Conservation (phyloP, 371 early-diverging fungal genomes). For the Gilbertella persicaria region DNA sequence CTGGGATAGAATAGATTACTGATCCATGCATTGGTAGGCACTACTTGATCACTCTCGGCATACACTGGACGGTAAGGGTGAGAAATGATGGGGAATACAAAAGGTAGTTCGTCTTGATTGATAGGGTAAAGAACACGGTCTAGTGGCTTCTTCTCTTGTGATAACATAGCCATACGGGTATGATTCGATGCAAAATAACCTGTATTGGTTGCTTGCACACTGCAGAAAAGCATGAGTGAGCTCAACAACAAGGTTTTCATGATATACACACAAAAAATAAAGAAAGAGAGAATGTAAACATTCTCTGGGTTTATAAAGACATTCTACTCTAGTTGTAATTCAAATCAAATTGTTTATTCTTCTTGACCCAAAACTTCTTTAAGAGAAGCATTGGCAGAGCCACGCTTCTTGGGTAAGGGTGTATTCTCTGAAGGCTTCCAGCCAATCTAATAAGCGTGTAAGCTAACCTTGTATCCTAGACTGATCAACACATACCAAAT, state of each 20-base stretch:
- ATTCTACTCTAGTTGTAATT: conserved; percentile 21
- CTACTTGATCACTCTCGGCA: conserved; percentile 26
- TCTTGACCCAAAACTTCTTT: conserved; percentile 55
- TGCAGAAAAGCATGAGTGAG: not conserved
- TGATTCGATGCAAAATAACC: too few species aligned
- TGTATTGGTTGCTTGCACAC: not conserved
- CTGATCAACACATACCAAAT: conserved; percentile 57
- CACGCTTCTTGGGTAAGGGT: conserved; percentile 72
- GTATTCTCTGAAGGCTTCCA: conserved; percentile 84
- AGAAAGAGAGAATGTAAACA: not conserved
- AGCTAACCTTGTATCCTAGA: not conserved
- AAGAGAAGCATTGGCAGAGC: conserved; percentile 70
- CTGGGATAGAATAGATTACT: conserved; percentile 53
- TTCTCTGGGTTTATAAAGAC: too few species aligned
- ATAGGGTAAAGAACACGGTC: too few species aligned
- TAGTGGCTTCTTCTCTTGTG: too few species aligned
- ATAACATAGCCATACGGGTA: too few species aligned
- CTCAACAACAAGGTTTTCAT: conserved; percentile 2
- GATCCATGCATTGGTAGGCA: conserved; percentile 54
- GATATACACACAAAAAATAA: not conserved
- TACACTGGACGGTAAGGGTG: conserved; percentile 43
- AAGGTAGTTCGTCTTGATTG: conserved; percentile 7
- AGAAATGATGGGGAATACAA: conserved; percentile 18
- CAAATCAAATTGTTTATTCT: conserved; percentile 7
- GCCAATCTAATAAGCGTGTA: conserved; percentile 62